phyloP scores from a whole-genome alignment of 1,139 yeast species.

The Yamadazyma pseudoaaseri region DNA sequence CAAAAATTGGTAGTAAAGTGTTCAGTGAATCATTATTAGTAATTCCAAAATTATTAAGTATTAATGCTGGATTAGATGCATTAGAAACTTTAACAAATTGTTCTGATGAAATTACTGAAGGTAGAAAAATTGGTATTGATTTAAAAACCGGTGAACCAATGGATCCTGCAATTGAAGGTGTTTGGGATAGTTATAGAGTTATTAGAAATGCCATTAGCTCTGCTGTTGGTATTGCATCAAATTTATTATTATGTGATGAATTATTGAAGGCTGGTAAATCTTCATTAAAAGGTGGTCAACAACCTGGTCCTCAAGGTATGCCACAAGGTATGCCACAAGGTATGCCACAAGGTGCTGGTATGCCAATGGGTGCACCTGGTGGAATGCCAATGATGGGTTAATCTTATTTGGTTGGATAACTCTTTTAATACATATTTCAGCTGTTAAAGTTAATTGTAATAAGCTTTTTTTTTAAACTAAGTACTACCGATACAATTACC shows the following conservation, averaged over 20 bases:
- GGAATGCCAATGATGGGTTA: conserved; percentile 13
- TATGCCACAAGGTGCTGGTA: conserved; percentile 23
- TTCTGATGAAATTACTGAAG: conserved; percentile 86
- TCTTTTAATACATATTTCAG: too few relatives aligned
- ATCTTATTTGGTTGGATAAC: too few relatives aligned
- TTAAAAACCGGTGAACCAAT: conserved; percentile 90
- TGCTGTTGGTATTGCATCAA: conserved; percentile 93
- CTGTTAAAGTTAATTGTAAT: too few relatives aligned
- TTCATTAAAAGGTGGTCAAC: conserved; percentile 64
- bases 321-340: conserved; percentile 11
- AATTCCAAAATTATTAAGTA: conserved; percentile 88
- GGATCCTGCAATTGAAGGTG: conserved; percentile 92
- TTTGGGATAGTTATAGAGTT: conserved; percentile 96
- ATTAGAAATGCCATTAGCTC: conserved; percentile 88
- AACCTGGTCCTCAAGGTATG: conserved; percentile 15
- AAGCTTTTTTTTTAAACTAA: too few relatives aligned
- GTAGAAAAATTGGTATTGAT: conserved; percentile 86
- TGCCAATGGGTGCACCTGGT: conserved; percentile 26
- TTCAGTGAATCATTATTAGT: conserved; percentile 89
- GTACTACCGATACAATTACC: too few relatives aligned
- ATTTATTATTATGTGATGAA: conserved; percentile 91
- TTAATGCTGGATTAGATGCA: conserved; percentile 92
- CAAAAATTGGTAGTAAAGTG: conserved; percentile 88
- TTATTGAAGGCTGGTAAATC: conserved; percentile 94
- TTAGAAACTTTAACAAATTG: conserved; percentile 86